Percentiles rank a stretch among this genome's conserved stretches.
These are phyloP conservation scores for Polyplosphaeria fusca DNA, from an alignment of 495 filamentous ascomycete genomes.

Conservation along the genomic window DNA sequence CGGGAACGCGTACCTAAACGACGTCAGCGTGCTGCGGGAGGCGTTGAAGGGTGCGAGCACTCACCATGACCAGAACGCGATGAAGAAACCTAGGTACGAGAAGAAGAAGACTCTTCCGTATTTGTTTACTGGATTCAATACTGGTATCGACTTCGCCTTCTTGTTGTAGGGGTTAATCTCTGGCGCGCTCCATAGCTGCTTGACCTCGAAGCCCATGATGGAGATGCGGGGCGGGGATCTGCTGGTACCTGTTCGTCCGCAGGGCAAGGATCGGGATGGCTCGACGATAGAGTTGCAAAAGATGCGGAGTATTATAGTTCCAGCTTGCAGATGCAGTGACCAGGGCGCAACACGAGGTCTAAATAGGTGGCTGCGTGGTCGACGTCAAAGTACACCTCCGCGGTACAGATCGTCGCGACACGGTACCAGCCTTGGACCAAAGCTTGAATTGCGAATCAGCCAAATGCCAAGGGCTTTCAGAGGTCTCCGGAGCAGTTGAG, in stretches of 20 bases:
- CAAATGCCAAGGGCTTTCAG: constrained; percentile 16
- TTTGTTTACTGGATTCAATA: constrained; percentile 33
- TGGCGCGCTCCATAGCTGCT: constrained; percentile 36
- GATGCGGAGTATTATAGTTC: neutral
- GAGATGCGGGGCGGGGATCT: neutral
- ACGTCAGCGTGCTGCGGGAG: neutral
- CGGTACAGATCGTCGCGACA: constrained; percentile 9
- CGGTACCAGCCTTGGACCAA: neutral
- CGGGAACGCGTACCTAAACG: constrained; percentile 43
- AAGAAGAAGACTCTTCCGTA: constrained; percentile 37
- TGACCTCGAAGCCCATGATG: constrained; percentile 30
- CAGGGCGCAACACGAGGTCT: neutral
- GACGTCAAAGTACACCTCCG: constrained; percentile 16
- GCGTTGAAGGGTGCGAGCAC: neutral
- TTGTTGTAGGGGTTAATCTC: constrained; percentile 45
- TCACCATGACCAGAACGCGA: constrained; percentile 87
- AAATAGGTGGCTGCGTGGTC: constrained; percentile 8
- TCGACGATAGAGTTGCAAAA: too few species aligned
- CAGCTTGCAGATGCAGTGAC: constrained; percentile 7
- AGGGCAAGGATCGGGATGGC: neutral
- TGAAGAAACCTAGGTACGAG: constrained; percentile 68
- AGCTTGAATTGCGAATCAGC: constrained; percentile 4
- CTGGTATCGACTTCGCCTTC: constrained; percentile 36
- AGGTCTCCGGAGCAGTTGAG: constrained; percentile 17
- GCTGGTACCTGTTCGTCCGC: neutral